Base-by-base conservation (phyloP, 345 rosid species). In the Capsella bursapastoris region DNA sequence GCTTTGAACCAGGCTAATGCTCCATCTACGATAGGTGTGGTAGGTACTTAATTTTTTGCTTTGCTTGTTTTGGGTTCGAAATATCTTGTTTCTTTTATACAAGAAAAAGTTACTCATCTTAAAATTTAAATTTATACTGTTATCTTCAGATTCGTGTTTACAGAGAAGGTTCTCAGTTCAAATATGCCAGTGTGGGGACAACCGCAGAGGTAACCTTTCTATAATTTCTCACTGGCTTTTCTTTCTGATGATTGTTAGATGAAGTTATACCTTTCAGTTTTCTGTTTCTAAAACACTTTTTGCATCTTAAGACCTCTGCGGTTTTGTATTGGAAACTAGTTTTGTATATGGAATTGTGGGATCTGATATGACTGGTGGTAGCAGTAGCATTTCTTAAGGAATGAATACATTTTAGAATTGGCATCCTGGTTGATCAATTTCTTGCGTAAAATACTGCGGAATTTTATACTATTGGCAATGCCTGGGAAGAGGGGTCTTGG, bases 1-100 rank as follows among this genome's bases (percentile, higher is more conserved):
- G 97, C 92, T 61, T 73, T 90, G 82, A 83, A 68, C 70, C 97
- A 88, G 81, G 81, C 68, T 82, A 83, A 85, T 55, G 86, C 92
- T 75, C 96, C 96, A 50, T 88, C 59, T 75, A 95, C 85, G 9
- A 88, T 95, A 31, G 98, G 96, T 68, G 99, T 95, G 88, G 99
- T 95, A 79, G 66, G 97, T 85, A 71, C 84, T 57, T 71, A 6
- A 32, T 57, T 27, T 49, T 31, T 40, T 25, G 34, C 51, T 73
- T 64, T 14, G 68, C 25, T 56, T 25, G 10, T 40, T 64, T 44
- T 62, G 11, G 6, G 9, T 70, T 57, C 35, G 57, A 35, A 53
- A 31, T 44, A 4, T 32, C 62, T 27, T 63, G 43, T 22, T 51
- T 72, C 37, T 29, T 81, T 60, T 57, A 44, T 56, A 8, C 16